Percentiles rank a stretch among this genome's conserved stretches.
Conservation (phyloP, 169 alveolate species). For the Plasmodium adleri region DNA sequence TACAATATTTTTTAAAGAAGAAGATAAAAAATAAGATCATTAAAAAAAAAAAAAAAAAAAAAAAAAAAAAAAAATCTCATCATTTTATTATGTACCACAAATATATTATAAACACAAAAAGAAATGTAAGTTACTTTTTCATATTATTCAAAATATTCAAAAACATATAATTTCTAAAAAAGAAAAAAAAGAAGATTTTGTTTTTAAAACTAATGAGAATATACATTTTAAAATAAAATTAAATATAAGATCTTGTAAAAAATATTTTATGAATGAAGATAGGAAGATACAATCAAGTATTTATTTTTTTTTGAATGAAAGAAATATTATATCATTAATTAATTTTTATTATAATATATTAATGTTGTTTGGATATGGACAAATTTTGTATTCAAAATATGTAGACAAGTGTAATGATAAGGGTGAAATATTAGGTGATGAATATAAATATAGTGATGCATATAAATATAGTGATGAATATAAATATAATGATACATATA, state of each 20-base stretch:
- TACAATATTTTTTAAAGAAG: too few relatives aligned
- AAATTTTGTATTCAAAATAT: too few relatives aligned
- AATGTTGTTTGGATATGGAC: not conserved
- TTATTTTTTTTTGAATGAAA: constrained; percentile 19
- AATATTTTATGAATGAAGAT: not conserved
- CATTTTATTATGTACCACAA: not conserved
- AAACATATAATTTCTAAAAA: not conserved
- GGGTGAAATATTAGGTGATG: not conserved
- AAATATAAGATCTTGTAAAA: not conserved
- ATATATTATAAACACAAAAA: not conserved
- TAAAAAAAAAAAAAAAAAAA: not conserved
- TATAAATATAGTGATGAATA: too few relatives aligned
- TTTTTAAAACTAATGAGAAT: too few relatives aligned
- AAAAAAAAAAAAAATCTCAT: not conserved
- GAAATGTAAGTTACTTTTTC: not conserved
- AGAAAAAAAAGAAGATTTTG: not conserved
- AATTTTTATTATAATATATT: not conserved
- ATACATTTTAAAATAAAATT: not conserved
- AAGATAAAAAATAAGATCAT: not conserved
- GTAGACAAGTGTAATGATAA: too few relatives aligned
- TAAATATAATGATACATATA: not conserved
- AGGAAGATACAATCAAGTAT: not conserved
- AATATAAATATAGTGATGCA: too few relatives aligned
- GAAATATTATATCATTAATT: not conserved
- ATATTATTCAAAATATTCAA: not conserved